Percentiles rank a stretch among this genome's conserved stretches.
Conservation (phyloP, 1,284 basidiomycete genomes). For the Sphagnurus paluster region DNA sequence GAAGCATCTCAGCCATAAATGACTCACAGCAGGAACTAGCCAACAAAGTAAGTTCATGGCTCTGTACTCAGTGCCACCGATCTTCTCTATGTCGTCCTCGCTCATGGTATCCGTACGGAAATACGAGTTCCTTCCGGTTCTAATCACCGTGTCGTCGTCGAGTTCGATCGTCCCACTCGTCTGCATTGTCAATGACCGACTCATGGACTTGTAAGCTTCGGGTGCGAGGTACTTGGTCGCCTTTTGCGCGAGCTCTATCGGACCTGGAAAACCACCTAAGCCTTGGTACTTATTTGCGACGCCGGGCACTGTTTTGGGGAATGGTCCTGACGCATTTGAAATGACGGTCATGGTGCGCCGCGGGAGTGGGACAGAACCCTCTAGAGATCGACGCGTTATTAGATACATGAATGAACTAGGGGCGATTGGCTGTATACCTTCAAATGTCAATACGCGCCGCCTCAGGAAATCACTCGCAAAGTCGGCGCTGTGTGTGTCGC, state of each 20-base stretch:
- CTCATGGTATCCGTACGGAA: conserved; percentile 68
- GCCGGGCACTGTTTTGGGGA: conserved; percentile 15
- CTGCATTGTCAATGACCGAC: conserved; percentile 39
- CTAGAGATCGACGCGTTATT: too few relatives aligned
- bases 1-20: not conserved
- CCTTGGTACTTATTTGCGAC: conserved; percentile 31
- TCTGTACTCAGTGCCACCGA: conserved; percentile 83
- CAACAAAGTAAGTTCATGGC: conserved; percentile 56
- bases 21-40: conserved; percentile 44
- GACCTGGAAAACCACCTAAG: conserved; percentile 49
- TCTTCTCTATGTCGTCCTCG: conserved; percentile 71
- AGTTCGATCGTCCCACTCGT: conserved; percentile 29
- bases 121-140: conserved; percentile 67
- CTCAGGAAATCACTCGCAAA: too few relatives aligned
- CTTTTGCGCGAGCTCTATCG: conserved; percentile 32
- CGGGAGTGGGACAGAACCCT: not conserved
- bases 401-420: too few relatives aligned
- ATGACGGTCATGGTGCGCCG: conserved; percentile 27
- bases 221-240: conserved; percentile 37
- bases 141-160: not conserved
- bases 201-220: conserved; percentile 32
- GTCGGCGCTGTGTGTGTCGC: too few relatives aligned
- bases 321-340: conserved; percentile 14
- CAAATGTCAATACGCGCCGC: conserved; percentile 12
- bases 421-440: conserved; percentile 11